Evolutionary conservation across 169 alveolate genomes (phyloP), one percentile per base, ranked within the genome.

Genomic region (Ichthyophthirius multifiliis): DNA sequence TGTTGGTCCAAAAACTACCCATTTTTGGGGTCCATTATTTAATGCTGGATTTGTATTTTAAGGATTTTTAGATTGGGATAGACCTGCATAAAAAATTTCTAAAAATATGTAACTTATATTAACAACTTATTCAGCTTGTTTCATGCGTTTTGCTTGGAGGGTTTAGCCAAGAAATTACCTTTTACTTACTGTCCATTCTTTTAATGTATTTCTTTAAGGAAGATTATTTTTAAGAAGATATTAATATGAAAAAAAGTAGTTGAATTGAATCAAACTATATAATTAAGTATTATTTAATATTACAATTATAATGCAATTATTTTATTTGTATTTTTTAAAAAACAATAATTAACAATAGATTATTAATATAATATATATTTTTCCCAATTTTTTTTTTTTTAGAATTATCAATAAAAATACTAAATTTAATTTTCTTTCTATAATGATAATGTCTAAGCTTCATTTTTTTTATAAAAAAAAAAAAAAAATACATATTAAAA

Each of bases 21-120:
- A 96, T 86, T 96, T 97, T 80, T 97, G 99, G 99, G 99, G 98
- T 0, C 99, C 99, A 5, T 92, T 95, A 13, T 96, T 97, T 7
- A 97, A 97, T 82, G 96, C 98, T 98, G 98, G 98, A n/a, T 96
- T 97, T 76, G 98, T 96, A 5, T 34, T 96, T 41, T 76, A 88
- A 65, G 93, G 90, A 5, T 48, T 83, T 34, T 45, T 83, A 39
- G 93, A 88, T 65, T 74, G 90, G 47, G 77, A 84, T 30, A 88
- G 87, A 74, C 89, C 87, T 13, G 90, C 89, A 13, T 90, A 83
- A 31, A 55, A 71, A 55, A 89, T 84, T 34, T 84, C 91, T 34
- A 55, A 64, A 16, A 79, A 83, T 39, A 89, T 89, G 94, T 77
- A 89, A 43, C 39, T 65, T 20, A 89, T 84, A 9, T 65, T 89